A percentile compares a stretch with the other conserved stretches of the same genome.
phyloP scores from a whole-genome alignment of 1,139 yeast species.

The Nadsonia commutata region DNA sequence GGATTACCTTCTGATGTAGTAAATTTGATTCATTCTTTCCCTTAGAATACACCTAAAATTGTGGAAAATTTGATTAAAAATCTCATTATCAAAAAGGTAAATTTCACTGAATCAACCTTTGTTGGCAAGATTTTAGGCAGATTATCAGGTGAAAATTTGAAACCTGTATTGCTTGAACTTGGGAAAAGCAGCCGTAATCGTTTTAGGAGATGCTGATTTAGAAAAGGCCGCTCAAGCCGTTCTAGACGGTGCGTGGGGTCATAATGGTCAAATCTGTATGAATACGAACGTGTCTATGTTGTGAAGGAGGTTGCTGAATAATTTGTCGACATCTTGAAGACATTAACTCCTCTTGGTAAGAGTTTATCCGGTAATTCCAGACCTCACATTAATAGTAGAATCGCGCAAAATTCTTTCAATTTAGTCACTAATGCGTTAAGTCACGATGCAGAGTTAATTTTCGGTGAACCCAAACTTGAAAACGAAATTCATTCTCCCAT shows the following conservation, averaged over 20 bases:
- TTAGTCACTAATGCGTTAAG: conserved; percentile 31
- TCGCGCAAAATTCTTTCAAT: background rate
- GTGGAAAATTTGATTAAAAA: conserved; percentile 40
- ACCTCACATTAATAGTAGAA: background rate
- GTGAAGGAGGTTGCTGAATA: conserved; percentile 47
- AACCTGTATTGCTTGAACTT: conserved; percentile 73
- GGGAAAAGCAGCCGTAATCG: conserved; percentile 78
- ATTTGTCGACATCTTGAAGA: conserved; percentile 30
- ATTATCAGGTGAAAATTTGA: conserved; percentile 45
- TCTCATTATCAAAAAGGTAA: conserved; percentile 44
- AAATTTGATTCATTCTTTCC: conserved; percentile 43
- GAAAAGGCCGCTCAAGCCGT: conserved; percentile 40
- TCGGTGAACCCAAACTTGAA: conserved; percentile 37
- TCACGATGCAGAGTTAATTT: conserved; percentile 48
- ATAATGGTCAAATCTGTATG: conserved; percentile 78
- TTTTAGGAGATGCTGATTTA: conserved; percentile 64
- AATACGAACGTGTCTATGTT: conserved; percentile 66
- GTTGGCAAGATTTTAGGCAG: conserved; percentile 49
- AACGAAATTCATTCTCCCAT: background rate
- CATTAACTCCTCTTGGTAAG: background rate
- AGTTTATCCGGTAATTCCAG: background rate
- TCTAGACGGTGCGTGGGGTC: conserved; percentile 66
- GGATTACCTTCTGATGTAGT: conserved; percentile 66
- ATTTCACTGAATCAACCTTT: conserved; percentile 47
- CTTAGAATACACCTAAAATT: conserved; percentile 35